Evolutionary conservation across 768 basidiomycete genomes (phyloP).

Genomic region (Leccinum rimulosum): DNA sequence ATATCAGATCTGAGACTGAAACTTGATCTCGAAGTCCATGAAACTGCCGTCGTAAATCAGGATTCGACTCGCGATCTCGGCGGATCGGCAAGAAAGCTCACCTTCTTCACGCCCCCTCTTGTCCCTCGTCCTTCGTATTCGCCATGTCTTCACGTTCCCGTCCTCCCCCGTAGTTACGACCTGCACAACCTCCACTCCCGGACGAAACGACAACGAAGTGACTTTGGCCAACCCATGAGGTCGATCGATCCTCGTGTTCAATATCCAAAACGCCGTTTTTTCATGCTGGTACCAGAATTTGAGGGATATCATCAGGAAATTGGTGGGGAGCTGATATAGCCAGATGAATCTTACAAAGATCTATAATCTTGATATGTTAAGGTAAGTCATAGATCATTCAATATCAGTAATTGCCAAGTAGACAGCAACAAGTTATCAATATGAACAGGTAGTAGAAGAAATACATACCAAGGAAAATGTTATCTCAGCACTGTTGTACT

Average conservation of each 20-base stretch:
- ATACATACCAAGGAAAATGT: no score
- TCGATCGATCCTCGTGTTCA: conserved; percentile 87
- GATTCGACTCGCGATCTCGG: neutral
- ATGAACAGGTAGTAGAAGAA: no score
- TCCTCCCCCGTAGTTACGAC: conserved; percentile 78
- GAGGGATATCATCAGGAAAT: conserved; percentile 33
- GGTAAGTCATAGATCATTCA: no score
- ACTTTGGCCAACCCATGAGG: conserved; percentile 74
- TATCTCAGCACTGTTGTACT: no score
- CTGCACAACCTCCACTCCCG: conserved; percentile 37
- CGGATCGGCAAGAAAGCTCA: conserved; percentile 28
- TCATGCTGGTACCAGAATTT: conserved; percentile 91
- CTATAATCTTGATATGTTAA: no score
- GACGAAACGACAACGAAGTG: conserved; percentile 68
- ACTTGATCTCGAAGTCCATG: conserved; percentile 79
- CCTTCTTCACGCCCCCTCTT: conserved; percentile 53
- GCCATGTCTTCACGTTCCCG: conserved; percentile 79
- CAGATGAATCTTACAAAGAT: no score
- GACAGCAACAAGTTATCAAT: no score
- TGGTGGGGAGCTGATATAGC: no score
- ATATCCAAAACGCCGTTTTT: conserved; percentile 57
- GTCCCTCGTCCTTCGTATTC: conserved; percentile 45
- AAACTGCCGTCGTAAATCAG: conserved; percentile 30
- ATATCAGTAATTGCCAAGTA: no score
- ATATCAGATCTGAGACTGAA: conserved; percentile 65